Conservation (phyloP, 306 rosid genomes). For the Bauhinia variegata region DNA sequence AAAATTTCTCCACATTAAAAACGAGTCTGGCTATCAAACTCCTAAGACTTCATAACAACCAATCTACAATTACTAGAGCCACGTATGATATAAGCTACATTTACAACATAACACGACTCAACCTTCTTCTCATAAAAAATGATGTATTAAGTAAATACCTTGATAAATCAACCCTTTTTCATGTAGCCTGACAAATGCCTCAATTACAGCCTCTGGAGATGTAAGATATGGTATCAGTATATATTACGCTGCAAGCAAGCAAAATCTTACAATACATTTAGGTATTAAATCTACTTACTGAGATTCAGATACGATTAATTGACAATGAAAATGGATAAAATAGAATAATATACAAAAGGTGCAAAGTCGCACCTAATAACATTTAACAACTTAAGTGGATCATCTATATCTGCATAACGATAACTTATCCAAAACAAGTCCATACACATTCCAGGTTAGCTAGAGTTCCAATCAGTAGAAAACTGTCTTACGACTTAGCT, state of each 20-base stretch:
- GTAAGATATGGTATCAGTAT: slow-evolving; percentile 46
- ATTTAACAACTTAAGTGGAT: slow-evolving; percentile 28
- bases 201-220: slow-evolving; percentile 85
- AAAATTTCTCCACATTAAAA: slow-evolving; percentile 11
- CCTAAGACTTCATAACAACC: not conserved
- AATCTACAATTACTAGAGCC: slow-evolving; percentile 17
- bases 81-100: no score
- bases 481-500: slow-evolving; percentile 97
- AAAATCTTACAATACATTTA: not conserved
- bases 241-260: slow-evolving; percentile 19
- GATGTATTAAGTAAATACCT: slow-evolving; percentile 56
- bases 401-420: not conserved
- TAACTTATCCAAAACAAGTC: slow-evolving; percentile 23
- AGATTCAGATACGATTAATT: slow-evolving; percentile 19
- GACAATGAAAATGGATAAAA: slow-evolving; percentile 6
- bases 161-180: slow-evolving; percentile 94
- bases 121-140: not conserved
- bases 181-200: slow-evolving; percentile 94
- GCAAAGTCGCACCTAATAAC: slow-evolving; percentile 1
- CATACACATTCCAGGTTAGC: slow-evolving; percentile 25
- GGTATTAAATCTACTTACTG: slow-evolving; percentile 17
- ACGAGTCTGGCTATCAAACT: slow-evolving; percentile 2
- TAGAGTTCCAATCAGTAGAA: slow-evolving; percentile 51
- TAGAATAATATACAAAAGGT: not conserved
- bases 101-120: no score